Base-by-base conservation (phyloP, 2,329 filamentous ascomycete species). In the Calonectria naviculata region DNA sequence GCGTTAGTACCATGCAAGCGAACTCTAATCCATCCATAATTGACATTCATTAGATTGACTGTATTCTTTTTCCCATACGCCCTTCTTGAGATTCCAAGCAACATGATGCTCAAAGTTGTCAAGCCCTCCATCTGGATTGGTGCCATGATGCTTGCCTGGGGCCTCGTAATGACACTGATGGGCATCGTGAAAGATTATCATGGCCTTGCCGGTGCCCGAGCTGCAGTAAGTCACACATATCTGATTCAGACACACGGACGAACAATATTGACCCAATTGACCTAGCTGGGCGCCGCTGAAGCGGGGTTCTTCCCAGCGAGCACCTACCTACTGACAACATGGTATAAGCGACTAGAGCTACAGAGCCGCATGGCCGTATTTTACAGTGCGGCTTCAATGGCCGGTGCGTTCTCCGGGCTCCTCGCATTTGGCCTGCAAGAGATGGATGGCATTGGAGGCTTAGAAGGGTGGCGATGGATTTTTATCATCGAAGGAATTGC, bases 91-190 rank as follows among this genome's bases (percentile, higher is more conserved):
- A 47, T 64, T 34, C 61, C 61, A 17, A 36, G 42, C 61, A 64
- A 64, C 41, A 36, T 64, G 61, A 64, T 64, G 41, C 42, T 64
- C 2, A 64, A 64, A 19, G 38, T 36, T 8, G 44, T 47, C 6
- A 34, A 17, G 5, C 90, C 88, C 4, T 86, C 84, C 4, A 74
- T 88, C 56, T 89, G 86, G 84, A 85, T 90, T 26, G 85, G 87
- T 3, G 82, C 79, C 68, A 87, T 89, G 73, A 88, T 91, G 89
- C 79, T 86, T 4, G 76, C 86, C 1, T 91, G 90, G 90, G 81
- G 81, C 19, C 73, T 80, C 26, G 78, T 81, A 62, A 83, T 87
- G 36, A 87, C 86, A 9, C 82, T 86, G 5, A 86, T 87, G 80
- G 89, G 89, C 19, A 75, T 87, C 10, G 86, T 90, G 13, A 75